Evolutionary conservation across 2,329 filamentous ascomycete genomes (phyloP), one percentile per base, ranked within the genome.

Genomic region (Aspergillus sp.): DNA sequence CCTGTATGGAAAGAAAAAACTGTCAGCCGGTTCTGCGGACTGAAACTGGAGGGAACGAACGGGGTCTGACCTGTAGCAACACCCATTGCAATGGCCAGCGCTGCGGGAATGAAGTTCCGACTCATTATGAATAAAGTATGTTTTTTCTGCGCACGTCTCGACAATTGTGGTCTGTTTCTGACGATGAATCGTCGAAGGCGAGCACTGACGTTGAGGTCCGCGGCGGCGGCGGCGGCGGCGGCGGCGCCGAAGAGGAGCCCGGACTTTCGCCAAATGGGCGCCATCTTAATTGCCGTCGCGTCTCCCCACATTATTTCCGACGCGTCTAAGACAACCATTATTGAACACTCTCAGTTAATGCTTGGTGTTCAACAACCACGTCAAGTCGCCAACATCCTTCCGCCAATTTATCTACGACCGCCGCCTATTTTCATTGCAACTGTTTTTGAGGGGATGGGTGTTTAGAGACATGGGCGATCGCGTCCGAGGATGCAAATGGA

Each of bases 401-500:
- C 41, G 15, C 50, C 55, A 15, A 42, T 47, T 24, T 19, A 34
- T 42, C 19, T 45, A 34, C 45, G 2, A 4, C 20, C 11, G 4
- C 5, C 24, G 17, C 19, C 50, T 30, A 30, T 44, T 41, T 13
- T 42, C 20, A 30, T 19, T 44, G 47, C 27, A 56, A 33, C n/a
- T 1, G 46, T 12, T 42, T 37, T 42, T 22, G 6, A 51, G 59
- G 66, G 51, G 34, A 73, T 72, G 70, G 61, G 52, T 47, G 50
- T 46, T 46, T 73, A 70, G 61, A 69, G 72, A 69, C 61, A 75
- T 75, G 74, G 72, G 69, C 63, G 57, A 69, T 65, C 61, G 62
- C 62, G 67, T 62, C 66, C 68, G 58, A 67, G 63, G 58, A 66
- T 64, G 67, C 70, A 70, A 75, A 77, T 77, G 74, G 75, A 77